Base-by-base conservation (phyloP, 208 protist genomes). In the Polymyxa betae region DNA sequence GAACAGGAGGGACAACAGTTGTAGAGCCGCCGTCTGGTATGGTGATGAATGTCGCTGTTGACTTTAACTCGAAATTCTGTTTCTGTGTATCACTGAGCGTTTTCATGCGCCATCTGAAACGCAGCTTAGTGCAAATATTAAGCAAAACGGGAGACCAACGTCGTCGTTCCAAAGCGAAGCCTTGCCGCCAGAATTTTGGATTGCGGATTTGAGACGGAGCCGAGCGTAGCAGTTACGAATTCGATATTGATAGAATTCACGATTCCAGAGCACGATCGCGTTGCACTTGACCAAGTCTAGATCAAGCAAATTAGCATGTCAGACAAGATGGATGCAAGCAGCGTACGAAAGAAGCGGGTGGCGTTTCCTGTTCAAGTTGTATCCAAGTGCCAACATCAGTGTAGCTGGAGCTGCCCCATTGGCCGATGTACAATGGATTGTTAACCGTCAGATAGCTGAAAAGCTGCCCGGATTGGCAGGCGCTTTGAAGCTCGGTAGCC, bases 51-150 rank as follows among this genome's bases (percentile, higher is more conserved):
- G 72, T 45, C 5, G n/a, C 72, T 5, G 72, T 38, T n/a, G 35
- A 5, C 35, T 35, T 82, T 5, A 82, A 20, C 72, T 40, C 16
- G 72, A 82, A 82, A 20, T 5, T 40, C n/a, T 82, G 72, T 12
- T 12, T 43, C 40, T 82, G 16, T 5, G 72, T 20, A 12, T 43
- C 72, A 43, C 16, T 82, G 12, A 82, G 16, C 12, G 72, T 82
- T n/a, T n/a, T 82, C 72, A 82, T 82, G 16, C n/a, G 72, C 72
- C 72, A 82, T 43, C 72, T 82, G n/a, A 35, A 60, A 29, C 24
- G 49, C 49, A 5, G 49, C 72, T 5, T 16, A 38, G 72, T 20
- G n/a, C 72, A 43, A 82, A 20, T 38, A 20, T 35, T n/a, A 82
- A 5, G 72, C 5, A 20, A 43, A 43, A 43, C 72, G 12, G 5